Percentiles rank a stretch among this genome's conserved stretches.
Evolutionary conservation across 2,329 filamentous ascomycete species (phyloP).

Genomic region (Sporothrix mexicana): DNA sequence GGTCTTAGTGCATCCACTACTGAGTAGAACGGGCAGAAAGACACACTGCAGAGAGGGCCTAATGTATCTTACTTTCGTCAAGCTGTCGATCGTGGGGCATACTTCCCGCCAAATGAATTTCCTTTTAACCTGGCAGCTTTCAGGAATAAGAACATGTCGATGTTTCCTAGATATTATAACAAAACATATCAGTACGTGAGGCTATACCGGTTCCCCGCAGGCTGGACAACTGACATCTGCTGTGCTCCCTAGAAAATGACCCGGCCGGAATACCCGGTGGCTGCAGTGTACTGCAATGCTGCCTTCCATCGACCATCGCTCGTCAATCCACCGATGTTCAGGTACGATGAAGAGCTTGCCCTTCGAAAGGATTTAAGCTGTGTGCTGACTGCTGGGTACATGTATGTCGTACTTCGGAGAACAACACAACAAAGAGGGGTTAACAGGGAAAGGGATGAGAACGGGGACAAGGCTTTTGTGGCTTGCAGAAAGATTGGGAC

Average conservation of each 20-base stretch:
- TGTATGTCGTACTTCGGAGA: background rate
- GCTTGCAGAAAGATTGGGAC: background rate
- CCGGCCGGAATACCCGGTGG: background rate
- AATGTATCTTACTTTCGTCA: background rate
- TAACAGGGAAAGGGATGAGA: background rate
- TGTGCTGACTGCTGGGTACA: background rate
- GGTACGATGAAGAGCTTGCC: background rate
- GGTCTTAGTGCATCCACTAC: slow-evolving; percentile 1
- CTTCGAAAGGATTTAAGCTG: background rate
- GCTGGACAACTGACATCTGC: background rate
- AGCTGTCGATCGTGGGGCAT: background rate
- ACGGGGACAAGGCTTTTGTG: too few species aligned
- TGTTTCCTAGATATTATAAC: too few species aligned
- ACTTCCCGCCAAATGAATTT: background rate
- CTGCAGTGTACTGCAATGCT: slow-evolving; percentile 15
- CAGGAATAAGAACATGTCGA: background rate
- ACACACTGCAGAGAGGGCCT: background rate
- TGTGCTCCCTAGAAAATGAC: background rate
- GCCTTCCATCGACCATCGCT: background rate
- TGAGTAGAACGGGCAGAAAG: background rate
- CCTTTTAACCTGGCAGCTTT: background rate
- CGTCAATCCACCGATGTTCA: background rate
- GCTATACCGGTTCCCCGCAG: too few species aligned
- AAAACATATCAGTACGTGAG: too few species aligned
- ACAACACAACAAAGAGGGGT: background rate